These are phyloP conservation scores for Penicillium sp. DNA, from an alignment of 2,329 filamentous ascomycete species.

Conservation along the genomic window DNA sequence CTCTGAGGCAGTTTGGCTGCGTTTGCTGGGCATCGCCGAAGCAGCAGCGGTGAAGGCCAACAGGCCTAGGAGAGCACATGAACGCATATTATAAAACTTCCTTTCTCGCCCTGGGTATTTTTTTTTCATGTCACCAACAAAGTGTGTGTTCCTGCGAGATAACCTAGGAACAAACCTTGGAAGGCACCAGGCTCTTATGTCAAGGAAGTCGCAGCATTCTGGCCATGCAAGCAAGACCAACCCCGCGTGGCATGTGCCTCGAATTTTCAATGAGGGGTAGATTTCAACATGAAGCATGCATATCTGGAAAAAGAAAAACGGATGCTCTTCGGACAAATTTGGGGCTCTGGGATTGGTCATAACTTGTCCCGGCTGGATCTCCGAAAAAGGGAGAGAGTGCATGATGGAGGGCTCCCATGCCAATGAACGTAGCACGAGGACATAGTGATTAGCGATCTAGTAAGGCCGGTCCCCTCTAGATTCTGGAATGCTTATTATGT, in stretches of 20 bases:
- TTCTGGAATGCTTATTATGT: no score
- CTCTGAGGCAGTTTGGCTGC: constrained; percentile 5
- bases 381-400: neutral
- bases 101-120: no score
- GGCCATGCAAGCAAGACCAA: neutral
- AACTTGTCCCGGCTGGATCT: neutral
- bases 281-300: neutral
- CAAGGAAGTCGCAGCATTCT: neutral
- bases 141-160: no score
- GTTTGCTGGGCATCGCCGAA: constrained; percentile 9
- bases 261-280: neutral
- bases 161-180: no score
- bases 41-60: constrained; percentile 10
- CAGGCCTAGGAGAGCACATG: constrained; percentile 6
- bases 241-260: neutral
- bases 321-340: neutral
- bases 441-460: no score
- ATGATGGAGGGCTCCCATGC: neutral
- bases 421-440: neutral
- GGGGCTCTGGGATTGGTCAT: neutral
- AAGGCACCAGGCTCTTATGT: neutral
- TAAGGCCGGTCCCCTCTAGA: no score
- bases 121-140: no score
- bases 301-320: neutral
- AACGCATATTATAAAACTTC: constrained; percentile 2